phyloP scores from a whole-genome alignment of 805 yeast species.

The Groenewaldozyma tartarivorans region DNA sequence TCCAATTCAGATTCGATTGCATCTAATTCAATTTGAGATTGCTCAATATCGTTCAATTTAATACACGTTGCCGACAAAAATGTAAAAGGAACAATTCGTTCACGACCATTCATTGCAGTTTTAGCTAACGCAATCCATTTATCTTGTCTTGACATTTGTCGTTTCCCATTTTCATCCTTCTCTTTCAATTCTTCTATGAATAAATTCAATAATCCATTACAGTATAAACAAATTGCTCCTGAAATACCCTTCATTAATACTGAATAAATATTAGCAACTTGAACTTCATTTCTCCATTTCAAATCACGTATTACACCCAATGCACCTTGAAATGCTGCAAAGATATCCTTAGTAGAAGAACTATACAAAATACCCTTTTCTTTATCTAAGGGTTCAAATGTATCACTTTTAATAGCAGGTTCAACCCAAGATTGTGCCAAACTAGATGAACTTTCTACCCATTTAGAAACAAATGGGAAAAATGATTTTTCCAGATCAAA shows the following conservation, averaged over 20 bases:
- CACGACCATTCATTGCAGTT: constrained; percentile 29
- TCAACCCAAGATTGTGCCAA: constrained; percentile 41
- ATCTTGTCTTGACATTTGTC: constrained; percentile 19
- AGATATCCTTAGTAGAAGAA: constrained; percentile 58
- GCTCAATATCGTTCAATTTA: constrained; percentile 57
- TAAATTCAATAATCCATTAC: constrained; percentile 17
- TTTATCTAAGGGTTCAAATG: constrained; percentile 42
- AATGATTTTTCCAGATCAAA: constrained; percentile 51
- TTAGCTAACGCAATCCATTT: constrained; percentile 29
- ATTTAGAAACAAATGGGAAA: constrained; percentile 34
- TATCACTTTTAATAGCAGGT: constrained; percentile 50
- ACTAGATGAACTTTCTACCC: constrained; percentile 36
- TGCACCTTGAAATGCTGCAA: constrained; percentile 50
- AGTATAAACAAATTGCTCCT: constrained; percentile 39
- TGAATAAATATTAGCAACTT: constrained; percentile 54
- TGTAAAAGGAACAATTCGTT: constrained; percentile 43
- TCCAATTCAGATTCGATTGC: constrained; percentile 48
- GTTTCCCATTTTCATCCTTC: constrained; percentile 7
- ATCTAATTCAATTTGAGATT: constrained; percentile 33
- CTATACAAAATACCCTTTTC: constrained; percentile 33
- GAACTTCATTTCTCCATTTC: constrained; percentile 57
- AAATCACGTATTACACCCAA: constrained; percentile 48
- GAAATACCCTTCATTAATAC: constrained; percentile 53
- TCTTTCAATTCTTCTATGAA: constrained; percentile 18
- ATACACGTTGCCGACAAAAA: constrained; percentile 58